Base-by-base conservation (phyloP, 257 asterid species). In the Ilex aquifolium region DNA sequence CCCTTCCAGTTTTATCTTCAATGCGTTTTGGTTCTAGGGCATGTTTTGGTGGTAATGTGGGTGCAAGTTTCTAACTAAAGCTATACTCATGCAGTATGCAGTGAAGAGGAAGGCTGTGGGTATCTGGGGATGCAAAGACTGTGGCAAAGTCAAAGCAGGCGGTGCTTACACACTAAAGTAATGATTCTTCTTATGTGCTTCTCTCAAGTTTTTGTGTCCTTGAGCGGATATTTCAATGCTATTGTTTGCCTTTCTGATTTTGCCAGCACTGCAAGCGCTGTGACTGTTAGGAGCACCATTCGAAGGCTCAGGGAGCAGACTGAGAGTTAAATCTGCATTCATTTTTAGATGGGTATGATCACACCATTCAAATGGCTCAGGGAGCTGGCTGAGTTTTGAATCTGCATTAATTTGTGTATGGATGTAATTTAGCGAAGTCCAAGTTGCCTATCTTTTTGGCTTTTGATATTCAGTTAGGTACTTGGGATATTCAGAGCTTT, bases 281-380 rank as follows among this genome's bases (percentile, higher is more conserved):
- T 85, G 61, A 85, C 93, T 0, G 93, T 85, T 13, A 78, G 89
- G 80, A 85, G 93, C 83, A 80, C 89, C 48, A 85, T 82, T 65
- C 67, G 87, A 65, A 78, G 89, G 89, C 68, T 85, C 70, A 85
- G 89, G 80, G 87, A 85, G 81, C 87, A 78, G 80, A 85, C 89
- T 0, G 93, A 85, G 82, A 80, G 82, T 64, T 85, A 78, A 64
- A 71, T 62, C 39, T 21, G 3, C n/a, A 10, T 46, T 46, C 2
- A 10, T 46, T 46, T 11, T 0, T 46, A 3, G 48, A 42, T 42
- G 48, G 7, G 48, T 42, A 42, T 21, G 27, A 21, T 21, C 27
- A 21, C 27, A 21, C 27, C 27, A 21, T 21, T 21, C 27, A 21
- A 21, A 21, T 0, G 27, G 27, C 27, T 21, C 27, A 21, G 27